These are phyloP conservation scores for Daldinia loculata DNA, from an alignment of 495 filamentous ascomycete species.

Conservation along the genomic window DNA sequence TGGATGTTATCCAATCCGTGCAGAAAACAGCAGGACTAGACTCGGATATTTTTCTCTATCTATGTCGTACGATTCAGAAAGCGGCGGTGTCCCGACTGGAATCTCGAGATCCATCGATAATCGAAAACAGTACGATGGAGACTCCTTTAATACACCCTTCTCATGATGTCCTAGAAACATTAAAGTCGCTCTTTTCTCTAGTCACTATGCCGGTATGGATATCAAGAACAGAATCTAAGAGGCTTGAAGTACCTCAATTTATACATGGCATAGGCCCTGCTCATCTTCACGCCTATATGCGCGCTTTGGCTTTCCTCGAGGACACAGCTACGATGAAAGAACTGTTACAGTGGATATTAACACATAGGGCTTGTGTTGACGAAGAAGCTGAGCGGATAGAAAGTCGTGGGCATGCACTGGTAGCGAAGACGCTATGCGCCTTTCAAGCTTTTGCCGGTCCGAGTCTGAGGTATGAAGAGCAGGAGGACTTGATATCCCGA, in stretches of 20 bases:
- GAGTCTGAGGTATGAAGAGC: constrained; percentile 33
- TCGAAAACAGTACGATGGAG: not conserved
- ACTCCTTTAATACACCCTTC: constrained; percentile 10
- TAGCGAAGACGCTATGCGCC: constrained; percentile 47
- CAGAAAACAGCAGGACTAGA: constrained; percentile 29
- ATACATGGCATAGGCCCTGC: constrained; percentile 41
- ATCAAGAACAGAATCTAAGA: not conserved
- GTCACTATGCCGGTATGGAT: constrained; percentile 14
- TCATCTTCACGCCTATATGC: constrained; percentile 51
- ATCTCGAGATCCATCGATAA: not conserved
- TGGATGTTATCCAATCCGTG: constrained; percentile 23
- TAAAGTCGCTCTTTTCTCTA: constrained; percentile 28
- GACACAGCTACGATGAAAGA: constrained; percentile 48
- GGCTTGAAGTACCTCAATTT: constrained; percentile 17
- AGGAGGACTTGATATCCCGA: constrained; percentile 33
- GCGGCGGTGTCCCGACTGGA: constrained; percentile 25
- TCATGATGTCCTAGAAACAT: constrained; percentile 2
- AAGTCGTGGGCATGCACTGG: constrained; percentile 39
- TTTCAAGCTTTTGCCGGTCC: constrained; percentile 45
- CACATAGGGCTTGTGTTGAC: constrained; percentile 34
- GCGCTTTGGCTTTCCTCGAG: constrained; percentile 48
- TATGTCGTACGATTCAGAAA: constrained; percentile 42
- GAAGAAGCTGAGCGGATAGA: constrained; percentile 47
- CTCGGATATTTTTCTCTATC: constrained; percentile 36
- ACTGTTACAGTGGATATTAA: constrained; percentile 52